Base-by-base conservation (phyloP, 163 green algal genomes). In the Scenedesmus sp. region DNA sequence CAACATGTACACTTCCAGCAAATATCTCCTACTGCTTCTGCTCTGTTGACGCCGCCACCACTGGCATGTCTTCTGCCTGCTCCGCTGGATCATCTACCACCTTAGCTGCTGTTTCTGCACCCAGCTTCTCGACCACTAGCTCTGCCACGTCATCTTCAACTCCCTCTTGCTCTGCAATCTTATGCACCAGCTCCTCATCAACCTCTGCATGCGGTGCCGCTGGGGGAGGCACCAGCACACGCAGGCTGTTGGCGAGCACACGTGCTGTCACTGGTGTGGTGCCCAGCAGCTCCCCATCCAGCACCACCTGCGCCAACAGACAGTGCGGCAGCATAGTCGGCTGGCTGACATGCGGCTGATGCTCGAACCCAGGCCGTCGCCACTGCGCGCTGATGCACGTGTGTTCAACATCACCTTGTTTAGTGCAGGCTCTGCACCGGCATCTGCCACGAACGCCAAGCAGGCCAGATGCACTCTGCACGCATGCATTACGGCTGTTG, bases 271-370 rank as follows among this genome's bases (percentile, higher is more conserved):
- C 65, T 40, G 88, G 88, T 7, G 88, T 92, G 22, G 81, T 85
- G 61, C 88, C 88, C 59, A 92, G 51, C 68, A 92, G 46, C 88
- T 92, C 88, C 13, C 88, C 88, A 68, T 92, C 88, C 37, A 92
- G 80, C 88, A 92, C 88, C 33, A 92, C 88, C 80, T 88, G 88
- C 30, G 42, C 9, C 72, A 81, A n/a, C n/a, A 49, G 16, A 46
- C 40, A 83, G 35, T 13, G 49, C 73, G 53, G 56, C 56, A 70
- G 7, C 33, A 26, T 35, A 43, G 33, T 37, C 68, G n/a, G n/a
- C n/a, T n/a, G n/a, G n/a, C n/a, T n/a, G n/a, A n/a, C n/a, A n/a
- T n/a, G n/a, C n/a, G n/a, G n/a, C n/a, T n/a, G n/a, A n/a, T n/a
- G n/a, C n/a, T n/a, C n/a, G n/a, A n/a, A n/a, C n/a, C n/a, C n/a